Percentiles rank a stretch among this genome's conserved stretches.
Conservation (phyloP, 257 asterid species). For the Voacanga thouarsii region DNA sequence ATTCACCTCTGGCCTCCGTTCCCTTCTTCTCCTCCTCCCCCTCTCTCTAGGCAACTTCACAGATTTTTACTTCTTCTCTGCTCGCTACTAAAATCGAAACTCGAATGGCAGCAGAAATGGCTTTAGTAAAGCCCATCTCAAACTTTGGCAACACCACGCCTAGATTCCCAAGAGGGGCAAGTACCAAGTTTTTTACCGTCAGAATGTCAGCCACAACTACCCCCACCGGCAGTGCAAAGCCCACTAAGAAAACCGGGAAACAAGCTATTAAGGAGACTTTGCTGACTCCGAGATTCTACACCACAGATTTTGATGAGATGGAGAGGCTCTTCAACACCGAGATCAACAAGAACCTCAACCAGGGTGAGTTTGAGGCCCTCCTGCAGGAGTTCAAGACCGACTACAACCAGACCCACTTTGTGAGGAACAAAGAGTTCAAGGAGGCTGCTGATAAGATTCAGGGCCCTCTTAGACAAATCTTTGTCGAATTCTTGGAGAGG, state of each 20-base stretch:
- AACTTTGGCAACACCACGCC: constrained; percentile 43
- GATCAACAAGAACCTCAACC: constrained; percentile 81
- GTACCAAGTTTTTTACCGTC: constrained; percentile 22
- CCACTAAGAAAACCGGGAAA: constrained; percentile 48
- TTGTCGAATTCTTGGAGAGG: constrained; percentile 90
- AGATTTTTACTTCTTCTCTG: neutral
- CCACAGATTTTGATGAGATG: constrained; percentile 95
- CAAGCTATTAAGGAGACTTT: constrained; percentile 66
- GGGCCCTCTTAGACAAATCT: constrained; percentile 75
- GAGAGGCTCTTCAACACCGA: constrained; percentile 91
- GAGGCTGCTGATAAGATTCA: constrained; percentile 85
- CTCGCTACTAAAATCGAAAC: too few relatives aligned
- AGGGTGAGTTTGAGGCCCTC: constrained; percentile 78
- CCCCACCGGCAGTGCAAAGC: constrained; percentile 15
- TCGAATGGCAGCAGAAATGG: constrained; percentile 67
- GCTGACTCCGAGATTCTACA: constrained; percentile 77
- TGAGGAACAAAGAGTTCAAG: constrained; percentile 84
- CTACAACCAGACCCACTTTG: constrained; percentile 91
- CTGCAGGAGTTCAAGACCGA: constrained; percentile 98
- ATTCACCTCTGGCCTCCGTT: neutral
- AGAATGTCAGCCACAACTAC: constrained; percentile 57
- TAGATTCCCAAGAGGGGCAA: constrained; percentile 14
- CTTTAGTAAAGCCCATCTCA: constrained; percentile 61
- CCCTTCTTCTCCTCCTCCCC: neutral
- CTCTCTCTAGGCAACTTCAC: neutral